phyloP scores from a whole-genome alignment of 73 alveolate species.

The Halteria grandinella region DNA sequence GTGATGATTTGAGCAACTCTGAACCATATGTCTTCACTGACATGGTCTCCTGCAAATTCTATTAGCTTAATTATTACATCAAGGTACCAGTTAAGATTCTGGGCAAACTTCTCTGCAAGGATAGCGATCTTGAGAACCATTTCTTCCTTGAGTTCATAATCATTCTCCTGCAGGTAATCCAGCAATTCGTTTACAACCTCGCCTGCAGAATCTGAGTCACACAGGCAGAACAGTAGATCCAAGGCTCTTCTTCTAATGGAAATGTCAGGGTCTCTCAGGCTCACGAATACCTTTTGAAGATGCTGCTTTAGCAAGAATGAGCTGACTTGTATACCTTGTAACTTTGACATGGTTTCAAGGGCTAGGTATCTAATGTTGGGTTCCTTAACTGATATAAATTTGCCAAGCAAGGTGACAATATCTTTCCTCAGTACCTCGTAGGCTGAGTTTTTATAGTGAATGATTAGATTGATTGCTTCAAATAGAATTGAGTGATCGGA shows the following conservation, averaged over 20 bases:
- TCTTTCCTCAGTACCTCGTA: constrained; percentile 87
- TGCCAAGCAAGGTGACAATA: constrained; percentile 87
- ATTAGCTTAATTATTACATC: constrained; percentile 95
- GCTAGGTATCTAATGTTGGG: constrained; percentile 98
- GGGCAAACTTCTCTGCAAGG: constrained; percentile 96
- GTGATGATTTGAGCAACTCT: constrained; percentile 94
- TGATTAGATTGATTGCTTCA: constrained; percentile 95
- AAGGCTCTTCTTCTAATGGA: constrained; percentile 98
- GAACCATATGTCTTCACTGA: constrained; percentile 95
- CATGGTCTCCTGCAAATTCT: constrained; percentile 98
- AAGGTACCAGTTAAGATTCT: constrained; percentile 95
- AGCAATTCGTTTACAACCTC: constrained; percentile 95
- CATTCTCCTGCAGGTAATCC: constrained; percentile 91
- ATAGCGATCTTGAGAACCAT: constrained; percentile 96
- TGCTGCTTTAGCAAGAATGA: constrained; percentile 88
- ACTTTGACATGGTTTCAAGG: constrained; percentile 96
- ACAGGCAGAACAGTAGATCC: constrained; percentile 90
- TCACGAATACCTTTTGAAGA: constrained; percentile 82
- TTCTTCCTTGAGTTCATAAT: constrained; percentile 95
- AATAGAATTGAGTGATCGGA: constrained; percentile 97
- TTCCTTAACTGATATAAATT: constrained; percentile 93
- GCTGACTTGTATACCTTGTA: constrained; percentile 72
- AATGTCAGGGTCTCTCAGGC: constrained; percentile 94
- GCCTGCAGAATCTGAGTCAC: constrained; percentile 88
- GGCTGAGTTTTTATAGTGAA: constrained; percentile 85